Evolutionary conservation across 106 monocot species (phyloP), one percentile per base, ranked within the genome.

Genomic region (Cymbidium sinense): DNA sequence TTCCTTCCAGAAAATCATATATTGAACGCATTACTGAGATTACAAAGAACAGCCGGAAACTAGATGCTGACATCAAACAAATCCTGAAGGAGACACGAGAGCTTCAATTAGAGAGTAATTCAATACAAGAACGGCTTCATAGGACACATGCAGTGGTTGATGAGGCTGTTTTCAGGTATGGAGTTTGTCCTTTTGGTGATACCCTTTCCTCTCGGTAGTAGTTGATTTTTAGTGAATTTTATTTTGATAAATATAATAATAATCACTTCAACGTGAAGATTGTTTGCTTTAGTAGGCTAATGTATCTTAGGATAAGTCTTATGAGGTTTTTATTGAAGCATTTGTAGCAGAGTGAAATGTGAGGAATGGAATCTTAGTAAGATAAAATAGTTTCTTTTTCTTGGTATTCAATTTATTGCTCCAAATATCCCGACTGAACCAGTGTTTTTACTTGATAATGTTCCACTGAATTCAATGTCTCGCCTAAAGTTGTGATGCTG

Each of bases 131-230:
- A 51, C 83, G 83, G 13, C 83, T 86, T 43, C 74, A 80, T 74
- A 83, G 86, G 76, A 83, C 80, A 28, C 81, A 83, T 83, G 72
- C 80, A 28, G 83, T 86, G 54, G 83, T 86, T 83, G 80, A 83
- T 41, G 86, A 86, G 75, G 75, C 74, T 74, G 70, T 86, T 23
- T 83, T 80, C 77, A 86, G 86, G 83, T 86, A 83, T 70, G 72
- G 18, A 70, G 21, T 64, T 43, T 64, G 15, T 20, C 29, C 28
- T 47, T 76, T 41, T 44, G 13, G 17, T 69, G 69, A 3, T 0
- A 34, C 0, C 2, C 18, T 75, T 47, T 75, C 47, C 50, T 19
- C 47, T 30, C 30, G 10, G n/a, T 61, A 61, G 6, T 61, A n/a
- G 61, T 61, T 61, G n/a, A 27, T 61, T 10, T 37, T 61, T 61